Conservation (phyloP, 2,329 filamentous ascomycete genomes). For the Epichloe gansuensis region DNA sequence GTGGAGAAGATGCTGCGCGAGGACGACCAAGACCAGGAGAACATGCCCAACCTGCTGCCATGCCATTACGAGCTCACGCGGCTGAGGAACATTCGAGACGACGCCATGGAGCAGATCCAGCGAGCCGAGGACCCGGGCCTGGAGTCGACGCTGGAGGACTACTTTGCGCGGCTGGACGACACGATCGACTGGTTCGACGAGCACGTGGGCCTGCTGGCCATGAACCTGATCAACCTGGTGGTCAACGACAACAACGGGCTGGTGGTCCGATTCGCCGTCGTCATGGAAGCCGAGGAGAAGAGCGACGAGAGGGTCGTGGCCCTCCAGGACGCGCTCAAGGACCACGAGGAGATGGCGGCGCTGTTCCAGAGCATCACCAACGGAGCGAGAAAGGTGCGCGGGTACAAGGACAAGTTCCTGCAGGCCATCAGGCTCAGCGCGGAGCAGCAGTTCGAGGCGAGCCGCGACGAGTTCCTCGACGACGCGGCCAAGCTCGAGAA, state of each 20-base stretch:
- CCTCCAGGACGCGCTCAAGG: slow-evolving; percentile 84
- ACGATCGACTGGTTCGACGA: slow-evolving; percentile 93
- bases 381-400: slow-evolving; percentile 79
- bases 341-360: slow-evolving; percentile 87
- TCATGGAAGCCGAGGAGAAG: slow-evolving; percentile 93
- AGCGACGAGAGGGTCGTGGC: slow-evolving; percentile 86
- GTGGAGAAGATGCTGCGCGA: slow-evolving; percentile 69
- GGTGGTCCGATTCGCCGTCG: slow-evolving; percentile 79
- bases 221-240: slow-evolving; percentile 81
- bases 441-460: slow-evolving; percentile 59
- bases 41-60: slow-evolving; percentile 80
- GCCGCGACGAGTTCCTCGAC: slow-evolving; percentile 63
- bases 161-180: slow-evolving; percentile 75
- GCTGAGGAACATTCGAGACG: slow-evolving; percentile 85
- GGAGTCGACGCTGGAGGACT: slow-evolving; percentile 74
- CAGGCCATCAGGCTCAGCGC: slow-evolving; percentile 64
- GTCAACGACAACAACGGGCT: slow-evolving; percentile 77
- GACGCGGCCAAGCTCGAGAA: slow-evolving; percentile 78
- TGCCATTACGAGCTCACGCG: slow-evolving; percentile 88
- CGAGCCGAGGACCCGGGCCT: slow-evolving; percentile 59
- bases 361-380: slow-evolving; percentile 92
- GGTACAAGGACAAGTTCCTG: slow-evolving; percentile 94
- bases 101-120: slow-evolving; percentile 92
- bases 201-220: slow-evolving; percentile 75
- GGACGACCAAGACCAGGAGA: slow-evolving; percentile 75